These are phyloP conservation scores for Acorus gramineus DNA, from an alignment of 106 monocot genomes.

Conservation along the genomic window DNA sequence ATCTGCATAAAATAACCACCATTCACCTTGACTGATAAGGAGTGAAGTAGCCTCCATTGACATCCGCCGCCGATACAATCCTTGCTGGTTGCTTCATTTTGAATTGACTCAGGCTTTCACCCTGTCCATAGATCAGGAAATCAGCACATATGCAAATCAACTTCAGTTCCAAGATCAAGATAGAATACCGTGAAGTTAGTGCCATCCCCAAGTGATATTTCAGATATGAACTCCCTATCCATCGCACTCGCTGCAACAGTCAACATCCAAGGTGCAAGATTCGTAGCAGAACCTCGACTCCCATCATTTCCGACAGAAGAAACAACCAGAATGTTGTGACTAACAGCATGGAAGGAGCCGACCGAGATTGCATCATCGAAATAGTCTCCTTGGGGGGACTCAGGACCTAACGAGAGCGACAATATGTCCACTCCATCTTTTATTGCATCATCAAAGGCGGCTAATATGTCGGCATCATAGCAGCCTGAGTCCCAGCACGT, in stretches of 20 bases:
- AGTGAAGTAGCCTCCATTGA: constrained; percentile 71
- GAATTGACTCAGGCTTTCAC: constrained; percentile 65
- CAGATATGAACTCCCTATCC: constrained; percentile 69
- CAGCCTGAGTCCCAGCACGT: constrained; percentile 86
- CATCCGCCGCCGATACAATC: constrained; percentile 67
- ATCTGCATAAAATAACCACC: neutral
- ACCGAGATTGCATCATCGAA: constrained; percentile 79
- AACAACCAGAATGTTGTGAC: constrained; percentile 64
- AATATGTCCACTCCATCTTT: constrained; percentile 79
- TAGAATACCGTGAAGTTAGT: constrained; percentile 44
- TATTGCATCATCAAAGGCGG: constrained; percentile 86
- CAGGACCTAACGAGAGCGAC: constrained; percentile 74
- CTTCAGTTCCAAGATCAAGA: too few species aligned
- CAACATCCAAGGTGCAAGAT: constrained; percentile 94
- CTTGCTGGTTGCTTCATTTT: constrained; percentile 46
- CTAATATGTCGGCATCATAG: constrained; percentile 84
- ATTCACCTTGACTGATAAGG: constrained; percentile 85
- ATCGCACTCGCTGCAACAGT: constrained; percentile 85
- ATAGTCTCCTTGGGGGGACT: constrained; percentile 64
- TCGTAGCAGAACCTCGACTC: constrained; percentile 57
- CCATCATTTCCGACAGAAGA: constrained; percentile 81
- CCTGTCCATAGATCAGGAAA: constrained; percentile 25
- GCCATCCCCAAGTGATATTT: constrained; percentile 55
- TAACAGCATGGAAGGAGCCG: constrained; percentile 79
- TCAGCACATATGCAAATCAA: neutral